phyloP scores from a whole-genome alignment of 23 red algal genomes.

The Pyropia yezoensis region DNA sequence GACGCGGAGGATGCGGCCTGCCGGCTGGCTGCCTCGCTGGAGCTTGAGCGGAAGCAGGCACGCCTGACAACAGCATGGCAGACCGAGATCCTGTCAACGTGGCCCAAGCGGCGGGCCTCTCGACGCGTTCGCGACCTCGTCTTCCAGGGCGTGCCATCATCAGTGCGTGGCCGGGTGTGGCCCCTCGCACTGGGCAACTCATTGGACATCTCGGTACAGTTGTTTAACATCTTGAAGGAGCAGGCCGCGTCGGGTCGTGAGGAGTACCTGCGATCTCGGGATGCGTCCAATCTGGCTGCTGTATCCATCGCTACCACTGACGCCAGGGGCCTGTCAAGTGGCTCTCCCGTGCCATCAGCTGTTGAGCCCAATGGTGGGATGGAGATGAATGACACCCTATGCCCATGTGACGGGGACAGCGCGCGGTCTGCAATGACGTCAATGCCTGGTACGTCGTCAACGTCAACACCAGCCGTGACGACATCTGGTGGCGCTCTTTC shows the following conservation, averaged over 20 bases:
- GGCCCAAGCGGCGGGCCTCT: conserved; percentile 57
- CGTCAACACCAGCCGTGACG: too few relatives aligned
- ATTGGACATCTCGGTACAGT: conserved; percentile 65
- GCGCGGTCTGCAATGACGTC: too few relatives aligned
- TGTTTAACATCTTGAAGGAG: conserved; percentile 86
- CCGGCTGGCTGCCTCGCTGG: background rate
- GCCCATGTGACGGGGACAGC: conserved; percentile 46
- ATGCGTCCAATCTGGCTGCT: conserved; percentile 30
- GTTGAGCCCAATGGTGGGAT: too few relatives aligned
- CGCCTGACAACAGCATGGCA: conserved; percentile 57
- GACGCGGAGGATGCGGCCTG: too few relatives aligned
- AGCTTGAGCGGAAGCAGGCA: conserved; percentile 25
- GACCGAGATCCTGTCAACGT: conserved; percentile 70
- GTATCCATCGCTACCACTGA: too few relatives aligned
- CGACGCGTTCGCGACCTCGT: conserved; percentile 57
- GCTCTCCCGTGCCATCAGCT: too few relatives aligned
- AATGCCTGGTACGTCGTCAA: too few relatives aligned
- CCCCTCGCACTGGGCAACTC: conserved; percentile 76
- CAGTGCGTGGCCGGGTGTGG: conserved; percentile 76
- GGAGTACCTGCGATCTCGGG: conserved; percentile 44
- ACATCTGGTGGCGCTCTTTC: too few relatives aligned
- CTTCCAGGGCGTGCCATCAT: conserved; percentile 76
- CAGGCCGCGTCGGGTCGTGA: conserved; percentile 44
- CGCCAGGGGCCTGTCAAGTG: too few relatives aligned
- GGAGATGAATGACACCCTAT: too few relatives aligned